Evolutionary conservation across 2,329 filamentous ascomycete genomes (phyloP).

Genomic region (Ascochyta pisi): DNA sequence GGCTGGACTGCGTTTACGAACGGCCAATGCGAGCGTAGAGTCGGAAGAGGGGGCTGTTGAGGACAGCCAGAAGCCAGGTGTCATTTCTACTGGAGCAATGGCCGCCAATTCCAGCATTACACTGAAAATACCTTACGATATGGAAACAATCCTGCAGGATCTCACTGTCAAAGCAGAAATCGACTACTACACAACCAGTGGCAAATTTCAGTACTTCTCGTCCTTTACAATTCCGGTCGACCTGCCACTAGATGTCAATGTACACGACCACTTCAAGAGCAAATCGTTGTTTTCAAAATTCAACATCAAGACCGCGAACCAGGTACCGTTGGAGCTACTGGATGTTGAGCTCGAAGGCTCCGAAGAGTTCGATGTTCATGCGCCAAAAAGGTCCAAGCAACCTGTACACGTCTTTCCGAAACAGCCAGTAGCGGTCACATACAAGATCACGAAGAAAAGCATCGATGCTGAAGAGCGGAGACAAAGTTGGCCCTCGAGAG

Average conservation of each 20-base stretch:
- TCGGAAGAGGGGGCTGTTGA: slow-evolving; percentile 52
- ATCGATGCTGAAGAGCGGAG: slow-evolving; percentile 34
- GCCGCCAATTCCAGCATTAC: slow-evolving; percentile 57
- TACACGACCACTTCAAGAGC: slow-evolving; percentile 94
- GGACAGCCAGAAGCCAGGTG: slow-evolving; percentile 54
- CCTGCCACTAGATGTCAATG: slow-evolving; percentile 89
- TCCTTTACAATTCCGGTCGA: slow-evolving; percentile 72
- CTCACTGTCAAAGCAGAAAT: slow-evolving; percentile 80
- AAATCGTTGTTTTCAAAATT: slow-evolving; percentile 84
- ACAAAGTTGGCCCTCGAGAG: slow-evolving; percentile 40
- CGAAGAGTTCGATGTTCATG: slow-evolving; percentile 70
- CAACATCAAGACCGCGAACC: slow-evolving; percentile 81
- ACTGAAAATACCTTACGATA: slow-evolving; percentile 79
- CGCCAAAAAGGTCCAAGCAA: slow-evolving; percentile 54
- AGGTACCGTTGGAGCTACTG: slow-evolving; percentile 76
- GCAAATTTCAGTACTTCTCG: slow-evolving; percentile 69
- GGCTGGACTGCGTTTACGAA: slow-evolving; percentile 65
- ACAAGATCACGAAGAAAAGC: slow-evolving; percentile 72
- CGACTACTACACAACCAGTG: slow-evolving; percentile 71
- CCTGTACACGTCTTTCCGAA: slow-evolving; percentile 74
- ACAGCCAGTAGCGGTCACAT: slow-evolving; percentile 81
- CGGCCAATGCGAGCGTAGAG: slow-evolving; percentile 57
- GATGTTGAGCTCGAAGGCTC: slow-evolving; percentile 74
- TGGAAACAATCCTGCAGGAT: slow-evolving; percentile 76
- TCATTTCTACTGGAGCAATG: slow-evolving; percentile 56